Base-by-base conservation (phyloP, 257 asterid species). In the Solanum pennellii region DNA sequence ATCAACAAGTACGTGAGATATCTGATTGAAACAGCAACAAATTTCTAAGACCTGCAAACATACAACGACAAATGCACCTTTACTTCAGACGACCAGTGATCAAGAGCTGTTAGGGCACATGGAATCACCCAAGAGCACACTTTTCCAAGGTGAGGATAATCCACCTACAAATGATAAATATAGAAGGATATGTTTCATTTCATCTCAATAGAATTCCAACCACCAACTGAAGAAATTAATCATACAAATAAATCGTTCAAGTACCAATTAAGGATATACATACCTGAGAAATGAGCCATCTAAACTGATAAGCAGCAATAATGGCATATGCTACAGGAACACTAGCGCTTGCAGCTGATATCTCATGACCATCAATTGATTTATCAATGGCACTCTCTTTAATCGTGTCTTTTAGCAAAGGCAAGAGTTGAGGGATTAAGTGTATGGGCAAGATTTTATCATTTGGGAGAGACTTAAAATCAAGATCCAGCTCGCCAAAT, bases 1-100 rank as follows among this genome's bases (percentile, higher is more conserved):
- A 77, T 77, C 41, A 66, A 66, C 65, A 60, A 31, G 7, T 77
- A 71, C 82, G 39, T 33, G 37, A 79, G 16, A 82, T 3, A 31
- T 59, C 9, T 8, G 35, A 77, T 21, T 12, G 49, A 72, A 45
- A 45, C 27, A 88, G 85, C 49, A 37, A 27, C 18, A 69, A 39
- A 86, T 49, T 82, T 49, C 44, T 14, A 42, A 75, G 71, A 56
- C 29, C 65, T 71, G 16, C 6, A 62, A 60, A 15, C 72, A 42
- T 76, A 87, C 44, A 85, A 42, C 83, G 52, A 59, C 41, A 80
- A 56, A 87, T 96, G 82, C 86, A 97, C 99, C 90, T 97, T 97
- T 76, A 97, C 99, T 91, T 94, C 94, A 0, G 98, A 93, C 33
- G 98, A 97, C 99, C 99, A 96, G 91, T 97, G 99, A 94, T 97